Evolutionary conservation across 2,329 filamentous ascomycete species (phyloP).

Genomic region (Trichoderma atrobrunneum): DNA sequence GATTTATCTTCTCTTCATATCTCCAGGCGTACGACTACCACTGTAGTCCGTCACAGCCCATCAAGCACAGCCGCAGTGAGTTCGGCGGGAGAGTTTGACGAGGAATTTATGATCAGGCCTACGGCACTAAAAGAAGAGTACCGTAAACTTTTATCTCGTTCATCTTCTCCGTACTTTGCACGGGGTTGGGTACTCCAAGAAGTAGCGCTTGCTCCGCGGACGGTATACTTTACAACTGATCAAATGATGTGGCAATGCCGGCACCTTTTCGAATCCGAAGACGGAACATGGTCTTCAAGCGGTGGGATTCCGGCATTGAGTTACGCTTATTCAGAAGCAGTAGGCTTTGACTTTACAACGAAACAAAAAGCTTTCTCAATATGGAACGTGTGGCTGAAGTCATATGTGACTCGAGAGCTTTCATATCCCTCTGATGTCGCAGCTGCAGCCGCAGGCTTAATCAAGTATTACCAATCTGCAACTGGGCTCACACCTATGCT

Average conservation of each 20-base stretch:
- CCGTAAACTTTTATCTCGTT: neutral
- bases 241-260: neutral
- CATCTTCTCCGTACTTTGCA: neutral
- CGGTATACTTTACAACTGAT: neutral
- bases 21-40: neutral
- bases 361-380: neutral
- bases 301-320: neutral
- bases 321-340: neutral
- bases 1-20: neutral
- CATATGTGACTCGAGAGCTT: neutral
- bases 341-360: neutral
- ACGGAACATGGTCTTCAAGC: neutral
- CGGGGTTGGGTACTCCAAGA: neutral
- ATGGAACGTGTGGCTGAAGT: neutral
- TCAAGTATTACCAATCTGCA: neutral
- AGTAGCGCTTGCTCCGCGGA: neutral
- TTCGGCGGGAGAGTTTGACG: neutral
- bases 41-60: neutral
- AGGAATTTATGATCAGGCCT: neutral
- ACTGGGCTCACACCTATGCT: neutral
- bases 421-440: neutral
- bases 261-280: neutral
- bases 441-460: neutral
- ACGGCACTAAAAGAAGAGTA: neutral
- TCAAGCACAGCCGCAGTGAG: neutral